Evolutionary conservation across 2,329 filamentous ascomycete species (phyloP).

Genomic region (Aureobasidium sp.): DNA sequence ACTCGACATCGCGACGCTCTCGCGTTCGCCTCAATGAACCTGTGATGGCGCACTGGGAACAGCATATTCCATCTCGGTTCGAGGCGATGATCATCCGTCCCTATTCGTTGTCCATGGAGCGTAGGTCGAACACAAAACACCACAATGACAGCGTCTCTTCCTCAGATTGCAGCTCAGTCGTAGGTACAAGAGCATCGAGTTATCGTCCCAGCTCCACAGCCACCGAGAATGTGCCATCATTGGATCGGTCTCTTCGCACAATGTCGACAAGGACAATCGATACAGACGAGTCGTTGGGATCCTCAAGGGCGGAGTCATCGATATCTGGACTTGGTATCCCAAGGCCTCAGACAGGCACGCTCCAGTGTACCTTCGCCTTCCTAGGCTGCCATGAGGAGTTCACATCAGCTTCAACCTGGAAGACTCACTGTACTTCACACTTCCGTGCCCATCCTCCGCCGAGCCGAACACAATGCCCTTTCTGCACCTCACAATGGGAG

Average conservation of each 20-base stretch:
- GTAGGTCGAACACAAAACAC: not conserved
- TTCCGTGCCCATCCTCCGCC: slow-evolving; percentile 1
- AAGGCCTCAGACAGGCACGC: not conserved
- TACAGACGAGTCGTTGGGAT: not conserved
- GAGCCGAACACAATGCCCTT: not conserved
- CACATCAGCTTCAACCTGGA: not conserved
- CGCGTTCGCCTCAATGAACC: not conserved
- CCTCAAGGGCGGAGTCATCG: not conserved
- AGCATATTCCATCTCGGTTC: not conserved
- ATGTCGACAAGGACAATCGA: not conserved
- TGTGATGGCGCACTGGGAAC: not conserved
- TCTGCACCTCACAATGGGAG: not conserved
- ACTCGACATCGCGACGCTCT: not conserved
- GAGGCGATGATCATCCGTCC: not conserved
- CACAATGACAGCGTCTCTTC: not conserved
- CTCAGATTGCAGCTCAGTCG: not conserved
- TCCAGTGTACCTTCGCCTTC: slow-evolving; percentile 10
- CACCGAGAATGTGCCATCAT: not conserved
- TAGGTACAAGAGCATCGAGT: not conserved
- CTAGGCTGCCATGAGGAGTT: not conserved
- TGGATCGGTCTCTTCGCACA: not conserved
- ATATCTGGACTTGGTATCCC: not conserved
- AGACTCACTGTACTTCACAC: not conserved
- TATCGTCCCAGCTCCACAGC: not conserved
- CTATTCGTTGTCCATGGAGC: not conserved